These are phyloP conservation scores for Nicotiana sylvestris DNA, from an alignment of 257 asterid genomes.

Conservation along the genomic window DNA sequence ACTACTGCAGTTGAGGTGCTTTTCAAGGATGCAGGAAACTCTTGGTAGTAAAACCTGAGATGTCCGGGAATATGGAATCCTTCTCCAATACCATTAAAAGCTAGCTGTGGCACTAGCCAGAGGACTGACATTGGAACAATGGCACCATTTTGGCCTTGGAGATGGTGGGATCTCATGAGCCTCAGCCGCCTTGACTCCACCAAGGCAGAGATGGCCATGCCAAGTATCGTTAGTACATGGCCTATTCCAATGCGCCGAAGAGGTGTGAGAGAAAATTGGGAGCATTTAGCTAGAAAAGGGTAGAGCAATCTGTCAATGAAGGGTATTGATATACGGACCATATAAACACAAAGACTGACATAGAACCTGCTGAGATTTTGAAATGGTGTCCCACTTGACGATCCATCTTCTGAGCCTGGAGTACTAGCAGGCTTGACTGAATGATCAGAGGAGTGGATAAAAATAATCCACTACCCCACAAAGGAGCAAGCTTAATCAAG, in stretches of 20 bases:
- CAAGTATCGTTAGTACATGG: background rate
- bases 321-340: constrained; percentile 18
- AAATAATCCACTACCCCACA: constrained; percentile 41
- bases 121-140: constrained; percentile 14
- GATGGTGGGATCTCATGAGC: background rate
- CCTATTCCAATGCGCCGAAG: constrained; percentile 12
- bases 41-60: constrained; percentile 18
- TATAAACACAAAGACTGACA: constrained; percentile 24
- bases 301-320: constrained; percentile 14
- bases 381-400: constrained; percentile 28
- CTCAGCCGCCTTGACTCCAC: constrained; percentile 12
- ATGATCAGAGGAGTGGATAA: constrained; percentile 36
- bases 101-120: constrained; percentile 18
- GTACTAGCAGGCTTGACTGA: constrained; percentile 31
- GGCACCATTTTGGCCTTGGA: background rate
- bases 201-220: constrained; percentile 13
- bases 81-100: constrained; percentile 19
- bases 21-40: constrained; percentile 22
- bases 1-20: constrained; percentile 20
- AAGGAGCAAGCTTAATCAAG: constrained; percentile 28
- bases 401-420: constrained; percentile 38
- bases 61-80: constrained; percentile 26
- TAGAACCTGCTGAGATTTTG: constrained; percentile 35
- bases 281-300: constrained; percentile 30
- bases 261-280: background rate